Evolutionary conservation across 768 basidiomycete species (phyloP).

Genomic region (Pulveroboletus sp.): DNA sequence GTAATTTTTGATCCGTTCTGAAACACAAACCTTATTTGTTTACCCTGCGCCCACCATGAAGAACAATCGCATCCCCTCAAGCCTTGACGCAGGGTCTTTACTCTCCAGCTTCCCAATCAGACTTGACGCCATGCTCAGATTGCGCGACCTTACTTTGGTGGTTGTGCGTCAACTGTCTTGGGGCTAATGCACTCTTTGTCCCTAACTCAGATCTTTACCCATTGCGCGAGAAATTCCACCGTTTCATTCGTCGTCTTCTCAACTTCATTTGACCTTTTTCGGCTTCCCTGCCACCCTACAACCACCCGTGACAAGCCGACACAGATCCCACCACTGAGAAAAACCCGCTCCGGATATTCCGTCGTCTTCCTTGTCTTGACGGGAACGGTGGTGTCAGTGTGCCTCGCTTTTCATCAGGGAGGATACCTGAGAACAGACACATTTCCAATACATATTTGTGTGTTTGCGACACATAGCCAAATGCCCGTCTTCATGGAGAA

Average conservation of each 20-base stretch:
- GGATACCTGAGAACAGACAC: neutral
- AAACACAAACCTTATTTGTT: neutral
- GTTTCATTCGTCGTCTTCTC: neutral
- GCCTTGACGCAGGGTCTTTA: neutral
- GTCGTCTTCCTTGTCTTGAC: neutral
- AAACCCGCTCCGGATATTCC: neutral
- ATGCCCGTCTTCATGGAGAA: too few relatives aligned
- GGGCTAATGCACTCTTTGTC: neutral
- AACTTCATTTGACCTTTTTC: neutral
- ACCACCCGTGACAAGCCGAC: neutral
- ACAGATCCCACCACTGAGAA: neutral
- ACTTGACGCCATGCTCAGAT: constrained; percentile 8
- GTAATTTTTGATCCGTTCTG: neutral
- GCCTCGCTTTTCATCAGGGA: neutral
- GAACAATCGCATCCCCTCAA: neutral
- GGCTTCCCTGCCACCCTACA: neutral
- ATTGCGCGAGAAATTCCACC: neutral
- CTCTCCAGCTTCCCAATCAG: neutral
- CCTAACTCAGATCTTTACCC: too few relatives aligned
- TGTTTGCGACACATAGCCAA: neutral
- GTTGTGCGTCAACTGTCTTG: too few relatives aligned
- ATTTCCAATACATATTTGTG: neutral
- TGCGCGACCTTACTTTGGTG: constrained; percentile 1
- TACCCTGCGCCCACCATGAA: neutral
- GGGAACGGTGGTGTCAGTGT: neutral